Base-by-base conservation (phyloP, 345 rosid species). In the Clarkia xantiana region DNA sequence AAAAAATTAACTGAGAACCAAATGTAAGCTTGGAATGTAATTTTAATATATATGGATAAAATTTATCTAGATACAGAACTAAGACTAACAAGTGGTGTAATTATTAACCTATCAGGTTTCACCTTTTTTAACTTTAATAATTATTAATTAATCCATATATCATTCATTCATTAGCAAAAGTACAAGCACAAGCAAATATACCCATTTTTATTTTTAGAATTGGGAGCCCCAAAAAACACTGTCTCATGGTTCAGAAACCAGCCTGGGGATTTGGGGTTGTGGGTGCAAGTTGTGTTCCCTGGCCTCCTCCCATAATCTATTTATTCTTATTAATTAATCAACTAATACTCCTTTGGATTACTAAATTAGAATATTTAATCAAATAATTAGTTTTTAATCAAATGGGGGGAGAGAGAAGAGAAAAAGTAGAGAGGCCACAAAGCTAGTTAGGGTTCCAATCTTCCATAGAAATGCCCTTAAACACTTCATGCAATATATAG, bases 261-360 rank as follows among this genome's bases (percentile, higher is more conserved):
- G 44, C 11, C 20, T 66, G 38, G 66, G 65, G 62, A 62, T 59
- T 59, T 50, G 67, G 45, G 45, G 48, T 14, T 20, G 36, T 23
- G 41, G 18, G 39, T 52, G 54, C 63, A 46, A 58, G 51, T 53
- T 62, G 61, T 19, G 52, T 39, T 42, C 41, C 45, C 53, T 11
- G 14, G 44, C 43, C 22, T 41, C 40, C 39, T 44, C 44, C 18
- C 41, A 45, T 46, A 7, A 45, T 52, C 15, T 14, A 39, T 38
- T 55, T 42, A 13, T 34, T 29, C 0, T 29, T 29, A 29, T 29
- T 29, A 29, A 29, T 29, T 29, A 23, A 23, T 23, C 8, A 29
- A 29, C 9, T 29, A 29, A 29, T 29, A 29, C 36, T 29, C 36
- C 36, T 29, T 29, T 29, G 36, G 36, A 14, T 49, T 14, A 15